A percentile compares a stretch with the other conserved stretches of the same genome.
Conservation (phyloP, 2,329 filamentous ascomycete species). For the Aspergillus tanneri region DNA sequence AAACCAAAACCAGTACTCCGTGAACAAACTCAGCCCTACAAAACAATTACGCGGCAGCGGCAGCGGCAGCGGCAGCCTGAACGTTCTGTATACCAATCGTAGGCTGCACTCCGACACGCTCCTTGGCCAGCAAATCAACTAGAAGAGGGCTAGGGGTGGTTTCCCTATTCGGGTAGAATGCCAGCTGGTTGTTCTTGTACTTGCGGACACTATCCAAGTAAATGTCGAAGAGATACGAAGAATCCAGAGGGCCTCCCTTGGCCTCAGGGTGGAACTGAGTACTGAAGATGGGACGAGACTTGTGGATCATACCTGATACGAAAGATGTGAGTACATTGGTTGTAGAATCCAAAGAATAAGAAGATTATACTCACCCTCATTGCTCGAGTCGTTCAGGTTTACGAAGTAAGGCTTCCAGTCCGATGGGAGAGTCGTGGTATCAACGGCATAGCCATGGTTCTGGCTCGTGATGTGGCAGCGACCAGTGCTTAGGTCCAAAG, state of each 20-base stretch:
- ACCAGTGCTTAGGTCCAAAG: constrained; percentile 88
- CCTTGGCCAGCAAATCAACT: constrained; percentile 87
- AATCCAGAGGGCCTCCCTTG: constrained; percentile 95
- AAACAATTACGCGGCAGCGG: constrained; percentile 18
- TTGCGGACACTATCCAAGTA: constrained; percentile 86
- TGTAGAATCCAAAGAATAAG: not conserved
- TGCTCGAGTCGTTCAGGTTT: constrained; percentile 95
- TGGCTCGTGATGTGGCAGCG: constrained; percentile 98
- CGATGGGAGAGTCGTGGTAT: constrained; percentile 72
- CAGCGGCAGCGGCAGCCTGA: constrained; percentile 33
- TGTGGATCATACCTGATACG: constrained; percentile 76
- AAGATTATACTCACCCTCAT: constrained; percentile 68
- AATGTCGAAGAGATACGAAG: constrained; percentile 92
- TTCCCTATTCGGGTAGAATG: constrained; percentile 70
- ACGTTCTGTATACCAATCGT: constrained; percentile 55
- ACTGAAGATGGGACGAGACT: constrained; percentile 92
- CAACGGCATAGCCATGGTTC: constrained; percentile 97
- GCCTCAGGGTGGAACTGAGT: constrained; percentile 99
- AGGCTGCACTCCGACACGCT: constrained; percentile 86
- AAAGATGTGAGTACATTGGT: not conserved
- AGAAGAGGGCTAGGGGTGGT: constrained; percentile 84
- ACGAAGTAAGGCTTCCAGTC: constrained; percentile 99
- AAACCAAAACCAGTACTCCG: constrained; percentile 14
- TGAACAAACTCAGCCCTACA: constrained; percentile 14
- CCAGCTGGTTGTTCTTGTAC: constrained; percentile 80